Percentiles rank a stretch among this genome's conserved stretches.
Conservation (phyloP, 2,329 filamentous ascomycete genomes). For the Moelleriella libera region DNA sequence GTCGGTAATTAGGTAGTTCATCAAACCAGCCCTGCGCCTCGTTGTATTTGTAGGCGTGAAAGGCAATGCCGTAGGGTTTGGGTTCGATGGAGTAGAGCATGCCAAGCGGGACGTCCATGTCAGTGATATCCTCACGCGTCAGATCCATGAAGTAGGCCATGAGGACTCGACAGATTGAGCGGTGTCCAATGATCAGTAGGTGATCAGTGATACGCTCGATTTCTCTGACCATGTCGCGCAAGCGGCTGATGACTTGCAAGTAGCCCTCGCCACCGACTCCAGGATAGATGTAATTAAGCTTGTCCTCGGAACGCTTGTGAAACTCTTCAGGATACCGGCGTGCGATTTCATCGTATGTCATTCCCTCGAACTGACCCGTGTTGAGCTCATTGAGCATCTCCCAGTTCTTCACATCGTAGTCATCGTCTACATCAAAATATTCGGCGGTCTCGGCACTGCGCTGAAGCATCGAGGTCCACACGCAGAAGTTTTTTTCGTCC, state of each 20-base stretch:
- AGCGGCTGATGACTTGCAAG: slow-evolving; percentile 88
- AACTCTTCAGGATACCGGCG: slow-evolving; percentile 71
- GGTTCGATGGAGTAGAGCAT: slow-evolving; percentile 93
- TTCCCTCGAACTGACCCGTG: slow-evolving; percentile 80
- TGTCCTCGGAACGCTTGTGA: slow-evolving; percentile 63
- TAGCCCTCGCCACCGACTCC: slow-evolving; percentile 94
- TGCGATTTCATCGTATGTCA: slow-evolving; percentile 87
- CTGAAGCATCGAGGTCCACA: slow-evolving; percentile 96
- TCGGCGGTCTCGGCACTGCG: slow-evolving; percentile 79
- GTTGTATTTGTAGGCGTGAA: slow-evolving; percentile 90
- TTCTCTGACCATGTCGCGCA: slow-evolving; percentile 91
- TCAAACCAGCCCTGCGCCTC: slow-evolving; percentile 67
- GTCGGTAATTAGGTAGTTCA: slow-evolving; percentile 70
- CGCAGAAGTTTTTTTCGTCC: slow-evolving; percentile 82
- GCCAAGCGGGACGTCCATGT: slow-evolving; percentile 84
- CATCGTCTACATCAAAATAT: slow-evolving; percentile 79
- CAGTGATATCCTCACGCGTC: slow-evolving; percentile 79
- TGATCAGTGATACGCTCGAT: slow-evolving; percentile 96
- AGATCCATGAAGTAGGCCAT: slow-evolving; percentile 95
- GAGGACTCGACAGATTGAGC: slow-evolving; percentile 80
- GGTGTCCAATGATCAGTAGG: slow-evolving; percentile 81
- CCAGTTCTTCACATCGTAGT: slow-evolving; percentile 95
- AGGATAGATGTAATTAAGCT: slow-evolving; percentile 92
- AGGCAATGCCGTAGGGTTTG: slow-evolving; percentile 94
- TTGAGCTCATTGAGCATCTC: slow-evolving; percentile 96